phyloP scores from a whole-genome alignment of 2,329 filamentous ascomycete species.

The Stagonosporopsis vannaccii region DNA sequence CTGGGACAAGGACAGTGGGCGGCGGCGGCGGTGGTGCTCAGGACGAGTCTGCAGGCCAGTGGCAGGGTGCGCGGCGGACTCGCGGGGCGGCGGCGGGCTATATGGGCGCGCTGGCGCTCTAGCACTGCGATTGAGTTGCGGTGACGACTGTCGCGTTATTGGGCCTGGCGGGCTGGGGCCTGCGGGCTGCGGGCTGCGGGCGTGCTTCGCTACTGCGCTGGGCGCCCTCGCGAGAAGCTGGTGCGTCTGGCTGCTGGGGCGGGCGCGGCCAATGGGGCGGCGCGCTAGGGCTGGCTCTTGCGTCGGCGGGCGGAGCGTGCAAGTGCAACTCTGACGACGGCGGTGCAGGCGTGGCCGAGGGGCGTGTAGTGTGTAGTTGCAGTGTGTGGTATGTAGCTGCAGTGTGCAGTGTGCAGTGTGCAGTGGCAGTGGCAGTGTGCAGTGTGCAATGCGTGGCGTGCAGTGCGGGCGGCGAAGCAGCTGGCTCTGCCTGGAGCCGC shows the following conservation, averaged over 20 bases:
- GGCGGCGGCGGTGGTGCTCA: slow-evolving; percentile 1
- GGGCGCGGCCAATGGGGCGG: slow-evolving; percentile 30
- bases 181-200: slow-evolving; percentile 17
- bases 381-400: no score
- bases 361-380: no score
- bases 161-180: slow-evolving; percentile 16
- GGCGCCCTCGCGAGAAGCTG: slow-evolving; percentile 30
- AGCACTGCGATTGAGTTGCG: slow-evolving; percentile 25
- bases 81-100: slow-evolving; percentile 31
- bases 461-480: neutral
- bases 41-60: neutral
- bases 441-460: neutral
- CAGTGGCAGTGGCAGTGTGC: no score
- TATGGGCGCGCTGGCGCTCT: slow-evolving; percentile 22
- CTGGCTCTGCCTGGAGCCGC: neutral
- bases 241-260: slow-evolving; percentile 21
- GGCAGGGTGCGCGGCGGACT: slow-evolving; percentile 3
- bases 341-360: no score
- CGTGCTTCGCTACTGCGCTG: slow-evolving; percentile 20
- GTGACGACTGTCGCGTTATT: slow-evolving; percentile 32
- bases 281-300: slow-evolving; percentile 34
- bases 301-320: slow-evolving; percentile 31
- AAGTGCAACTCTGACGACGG: slow-evolving; percentile 39
- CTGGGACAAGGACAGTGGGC: neutral
- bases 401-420: no score